Base-by-base conservation (phyloP, 768 basidiomycete species). In the Russula vinacea region DNA sequence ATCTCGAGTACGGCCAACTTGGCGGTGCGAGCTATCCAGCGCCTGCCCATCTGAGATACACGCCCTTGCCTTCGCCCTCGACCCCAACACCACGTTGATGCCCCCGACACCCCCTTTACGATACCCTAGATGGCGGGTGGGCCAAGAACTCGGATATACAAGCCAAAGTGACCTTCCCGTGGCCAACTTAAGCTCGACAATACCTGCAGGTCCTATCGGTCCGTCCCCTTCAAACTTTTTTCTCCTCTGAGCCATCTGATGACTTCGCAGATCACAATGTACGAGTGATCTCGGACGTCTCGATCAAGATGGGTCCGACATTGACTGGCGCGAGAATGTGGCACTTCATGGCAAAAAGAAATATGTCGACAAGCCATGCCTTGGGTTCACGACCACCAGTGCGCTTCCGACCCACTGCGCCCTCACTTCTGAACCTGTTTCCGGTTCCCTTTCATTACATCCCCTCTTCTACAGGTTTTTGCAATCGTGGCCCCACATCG, bases 351-450 rank as follows among this genome's bases (percentile, higher is more conserved):
- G 69, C 74, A 67, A 86, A 40, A 64, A 84, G 72, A 89, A 83
- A 73, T 87, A 84, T 65, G 79, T 86, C 44, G 88, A 90, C 72
- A 94, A 92, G 71, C 92, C 92, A 17, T 98, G 96, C 71, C 88
- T 91, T 47, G 88, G 88, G 56, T 99, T 95, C 72, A 92, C 93
- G 52, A 96, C 90, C 64, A 98, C 94, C 78, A 96, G 96, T 98
- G 81, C 83, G 87, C 76, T 60, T 24, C 37, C 54, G 35, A 58
- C 64, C 24, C 59, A 29, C 13, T 29, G 45, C 2, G 5, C 39
- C n/a, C 56, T 51, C 40, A 62, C 26, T 42, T 42, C 59, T 14
- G 58, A 52, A 63, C 74, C 76, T 62, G 64, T 68, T 70, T 71
- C 69, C 72, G 73, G 54, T 71, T 70, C 67, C 62, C 66, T 59